Conservation (phyloP, 805 yeast species). For the Yarrowia osloensis region DNA sequence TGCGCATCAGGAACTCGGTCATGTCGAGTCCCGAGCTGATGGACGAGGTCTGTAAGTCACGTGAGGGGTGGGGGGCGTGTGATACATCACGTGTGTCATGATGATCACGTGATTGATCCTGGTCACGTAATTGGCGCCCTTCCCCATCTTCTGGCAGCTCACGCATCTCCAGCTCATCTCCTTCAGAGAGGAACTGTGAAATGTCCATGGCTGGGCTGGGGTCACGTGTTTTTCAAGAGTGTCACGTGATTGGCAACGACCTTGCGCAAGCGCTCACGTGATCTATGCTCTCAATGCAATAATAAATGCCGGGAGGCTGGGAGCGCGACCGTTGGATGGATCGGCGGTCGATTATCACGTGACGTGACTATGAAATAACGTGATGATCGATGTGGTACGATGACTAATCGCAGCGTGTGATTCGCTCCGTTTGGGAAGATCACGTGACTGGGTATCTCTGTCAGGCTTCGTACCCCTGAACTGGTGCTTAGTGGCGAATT, state of each 20-base stretch:
- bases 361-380: too few species aligned
- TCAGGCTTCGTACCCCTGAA: background rate
- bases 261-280: too few species aligned
- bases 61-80: background rate
- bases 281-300: too few species aligned
- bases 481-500: background rate
- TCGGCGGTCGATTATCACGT: too few species aligned
- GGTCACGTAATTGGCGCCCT: background rate
- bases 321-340: too few species aligned
- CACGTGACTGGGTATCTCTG: background rate
- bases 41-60: background rate
- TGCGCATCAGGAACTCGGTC: background rate
- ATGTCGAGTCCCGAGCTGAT: background rate
- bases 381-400: too few species aligned
- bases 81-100: background rate
- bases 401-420: too few species aligned
- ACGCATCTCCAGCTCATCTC: background rate
- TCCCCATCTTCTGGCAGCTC: too few species aligned
- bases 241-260: too few species aligned
- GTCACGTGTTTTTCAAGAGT: too few species aligned
- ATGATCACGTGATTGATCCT: background rate
- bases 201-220: slow-evolving; percentile 3
- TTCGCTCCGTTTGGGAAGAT: too few species aligned
- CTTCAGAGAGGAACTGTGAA: background rate
- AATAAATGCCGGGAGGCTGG: too few species aligned